Evolutionary conservation across 331 rosid species (phyloP).

Genomic region (Cydonia oblonga): DNA sequence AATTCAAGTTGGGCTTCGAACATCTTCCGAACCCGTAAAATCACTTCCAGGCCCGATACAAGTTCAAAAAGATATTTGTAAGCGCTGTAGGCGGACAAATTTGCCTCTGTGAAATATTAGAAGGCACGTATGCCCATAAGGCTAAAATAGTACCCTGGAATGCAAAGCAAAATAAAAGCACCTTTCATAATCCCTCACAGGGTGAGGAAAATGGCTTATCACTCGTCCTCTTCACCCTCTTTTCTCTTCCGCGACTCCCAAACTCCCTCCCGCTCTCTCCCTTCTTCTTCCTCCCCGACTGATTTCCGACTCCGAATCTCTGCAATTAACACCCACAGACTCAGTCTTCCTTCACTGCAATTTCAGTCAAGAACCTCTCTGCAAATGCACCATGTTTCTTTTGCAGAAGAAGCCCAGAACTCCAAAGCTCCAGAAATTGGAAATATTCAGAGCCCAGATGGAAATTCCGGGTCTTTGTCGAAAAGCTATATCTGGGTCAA

Average conservation of each 20-base stretch:
- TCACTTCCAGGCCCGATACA: neutral
- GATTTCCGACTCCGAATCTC: neutral
- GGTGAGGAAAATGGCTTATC: conserved; percentile 44
- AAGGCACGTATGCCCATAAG: no score
- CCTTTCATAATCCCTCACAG: neutral
- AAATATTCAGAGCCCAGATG: conserved; percentile 15
- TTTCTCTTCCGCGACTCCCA: conserved; percentile 41
- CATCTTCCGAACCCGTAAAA: neutral
- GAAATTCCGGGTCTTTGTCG: conserved; percentile 31
- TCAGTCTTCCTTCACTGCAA: conserved; percentile 9
- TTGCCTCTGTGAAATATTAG: conserved; percentile 12
- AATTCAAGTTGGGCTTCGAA: neutral
- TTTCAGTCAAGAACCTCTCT: conserved; percentile 21
- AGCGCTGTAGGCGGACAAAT: no score
- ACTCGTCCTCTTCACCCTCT: conserved; percentile 50
- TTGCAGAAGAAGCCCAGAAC: conserved; percentile 22
- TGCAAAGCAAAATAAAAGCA: neutral
- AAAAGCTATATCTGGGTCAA: conserved; percentile 65
- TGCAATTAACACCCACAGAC: conserved; percentile 10
- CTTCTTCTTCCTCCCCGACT: neutral
- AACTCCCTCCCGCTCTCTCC: conserved; percentile 18
- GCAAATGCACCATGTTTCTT: conserved; percentile 44
- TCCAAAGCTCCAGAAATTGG: conserved; percentile 3
- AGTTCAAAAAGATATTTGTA: no score
- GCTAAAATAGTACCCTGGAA: no score